Base-by-base conservation (phyloP, 192 early-diverging fungal genomes). In the Geranomyces michiganensis region DNA sequence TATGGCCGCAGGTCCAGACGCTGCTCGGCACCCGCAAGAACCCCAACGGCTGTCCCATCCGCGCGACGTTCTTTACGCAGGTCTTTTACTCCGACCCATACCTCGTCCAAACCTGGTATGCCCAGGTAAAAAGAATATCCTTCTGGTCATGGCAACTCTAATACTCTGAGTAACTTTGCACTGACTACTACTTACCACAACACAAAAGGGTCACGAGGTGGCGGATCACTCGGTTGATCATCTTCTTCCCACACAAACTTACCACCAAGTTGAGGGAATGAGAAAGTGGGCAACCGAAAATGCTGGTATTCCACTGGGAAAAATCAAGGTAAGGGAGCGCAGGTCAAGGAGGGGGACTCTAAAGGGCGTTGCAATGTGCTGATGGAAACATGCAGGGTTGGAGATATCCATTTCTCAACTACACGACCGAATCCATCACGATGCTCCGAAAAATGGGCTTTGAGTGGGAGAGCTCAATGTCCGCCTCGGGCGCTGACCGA, bases 31-130 rank as follows among this genome's bases (percentile, higher is more conserved):
- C 62, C 58, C 60, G 78, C 58, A 68, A 74, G 55, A 79, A 79
- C 68, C 84, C 84, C 24, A 87, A 87, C 73, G 86, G 89, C 1
- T 91, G 90, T 67, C 81, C 82, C 30, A 81, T 78, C 27, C 75
- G 74, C 58, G 79, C 82, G 9, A 87, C 89, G 21, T 91, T 78
- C 77, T 91, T 83, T 72, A 80, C 84, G 0, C 84, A 84, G 47
- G 87, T 85, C 51, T 48, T 80, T 22, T 89, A 90, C 67, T 31
- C 62, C 0, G 70, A 79, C 62, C 78, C 78, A 7, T 70, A 56
- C 56, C 56, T 70, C 13, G 36, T 66, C n/a, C 58, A 65, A 3
- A 56, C 67, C 58, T 77, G 74, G 75, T 79, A 79, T 62, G 78
- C 78, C 58, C 74, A 76, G 55, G n/a, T n/a, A n/a, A n/a, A n/a